A percentile compares a stretch with the other conserved stretches of the same genome.
phyloP scores from a whole-genome alignment of 2,329 filamentous ascomycete genomes.

The Gaeumannomyces sp. region DNA sequence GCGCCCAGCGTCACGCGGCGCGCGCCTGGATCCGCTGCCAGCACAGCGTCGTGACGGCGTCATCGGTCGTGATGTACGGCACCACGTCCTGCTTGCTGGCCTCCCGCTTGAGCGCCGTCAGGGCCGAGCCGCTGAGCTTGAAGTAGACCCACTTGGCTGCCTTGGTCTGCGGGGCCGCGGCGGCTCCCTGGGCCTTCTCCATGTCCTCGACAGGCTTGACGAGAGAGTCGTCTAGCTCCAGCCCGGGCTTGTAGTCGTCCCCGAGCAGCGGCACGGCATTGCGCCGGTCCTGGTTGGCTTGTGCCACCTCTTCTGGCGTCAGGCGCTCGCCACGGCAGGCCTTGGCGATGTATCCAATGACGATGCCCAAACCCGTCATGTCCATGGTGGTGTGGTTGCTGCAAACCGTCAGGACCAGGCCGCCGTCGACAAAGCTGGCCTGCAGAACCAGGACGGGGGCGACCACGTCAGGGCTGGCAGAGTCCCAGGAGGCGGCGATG shows the following conservation, averaged over 20 bases:
- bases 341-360: conserved; percentile 36
- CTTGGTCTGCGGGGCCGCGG: not conserved
- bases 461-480: conserved; percentile 25
- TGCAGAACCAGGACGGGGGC: conserved; percentile 33
- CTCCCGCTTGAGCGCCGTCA: conserved; percentile 33
- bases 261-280: conserved; percentile 35
- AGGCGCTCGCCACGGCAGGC: conserved; percentile 40
- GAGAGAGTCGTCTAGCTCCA: conserved; percentile 31
- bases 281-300: conserved; percentile 27
- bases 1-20: conserved; percentile 29
- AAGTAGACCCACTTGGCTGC: conserved; percentile 39
- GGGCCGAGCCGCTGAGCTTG: conserved; percentile 30
- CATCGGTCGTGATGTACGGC: conserved; percentile 45
- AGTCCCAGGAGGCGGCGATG: conserved; percentile 26
- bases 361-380: conserved; percentile 17
- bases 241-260: conserved; percentile 25
- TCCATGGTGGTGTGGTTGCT: conserved; percentile 20
- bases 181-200: conserved; percentile 9
- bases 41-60: conserved; percentile 45
- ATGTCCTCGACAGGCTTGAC: conserved; percentile 18
- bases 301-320: conserved; percentile 34
- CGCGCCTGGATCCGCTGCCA: conserved; percentile 39
- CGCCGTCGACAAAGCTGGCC: conserved; percentile 17
- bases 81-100: conserved; percentile 21
- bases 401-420: conserved; percentile 16